A percentile compares a stretch with the other conserved stretches of the same genome.
These are phyloP conservation scores for Tetrastigma voinierianum DNA, from an alignment of 164 flowering plant species.

Conservation along the genomic window DNA sequence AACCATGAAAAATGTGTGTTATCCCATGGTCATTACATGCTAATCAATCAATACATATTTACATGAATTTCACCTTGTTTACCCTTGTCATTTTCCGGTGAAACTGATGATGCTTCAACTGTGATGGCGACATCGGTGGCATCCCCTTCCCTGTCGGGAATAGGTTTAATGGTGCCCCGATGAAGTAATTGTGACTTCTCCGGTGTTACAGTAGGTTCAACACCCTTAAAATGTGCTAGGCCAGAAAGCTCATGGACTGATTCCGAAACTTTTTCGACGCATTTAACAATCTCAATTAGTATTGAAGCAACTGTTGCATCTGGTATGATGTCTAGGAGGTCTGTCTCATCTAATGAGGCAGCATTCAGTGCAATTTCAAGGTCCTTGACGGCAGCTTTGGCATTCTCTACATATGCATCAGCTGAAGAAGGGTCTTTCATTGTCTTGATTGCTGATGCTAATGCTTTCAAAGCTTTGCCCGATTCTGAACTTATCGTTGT, in stretches of 20 bases:
- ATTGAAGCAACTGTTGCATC: constrained; percentile 37
- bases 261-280: constrained; percentile 34
- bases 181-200: constrained; percentile 29
- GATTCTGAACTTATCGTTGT: constrained; percentile 38
- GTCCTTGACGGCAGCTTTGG: constrained; percentile 30
- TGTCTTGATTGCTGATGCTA: constrained; percentile 37
- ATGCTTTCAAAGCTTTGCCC: constrained; percentile 38
- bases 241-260: constrained; percentile 34
- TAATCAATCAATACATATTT: constrained; percentile 1
- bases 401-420: constrained; percentile 23
- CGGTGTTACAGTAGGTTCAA: constrained; percentile 22
- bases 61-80: not conserved
- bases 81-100: constrained; percentile 3
- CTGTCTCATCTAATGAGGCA: constrained; percentile 5
- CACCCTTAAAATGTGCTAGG: constrained; percentile 32
- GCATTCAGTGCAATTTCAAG: constrained; percentile 26
- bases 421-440: constrained; percentile 31
- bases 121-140: constrained; percentile 18
- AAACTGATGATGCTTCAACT: constrained; percentile 4
- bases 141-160: constrained; percentile 15
- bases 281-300: constrained; percentile 29
- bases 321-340: constrained; percentile 35
- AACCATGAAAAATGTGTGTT: not conserved
- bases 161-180: constrained; percentile 36
- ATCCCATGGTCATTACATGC: not conserved